A percentile compares a stretch with the other conserved stretches of the same genome.
phyloP scores from a whole-genome alignment of 139 green algal genomes.

The Chlorella sp. region DNA sequence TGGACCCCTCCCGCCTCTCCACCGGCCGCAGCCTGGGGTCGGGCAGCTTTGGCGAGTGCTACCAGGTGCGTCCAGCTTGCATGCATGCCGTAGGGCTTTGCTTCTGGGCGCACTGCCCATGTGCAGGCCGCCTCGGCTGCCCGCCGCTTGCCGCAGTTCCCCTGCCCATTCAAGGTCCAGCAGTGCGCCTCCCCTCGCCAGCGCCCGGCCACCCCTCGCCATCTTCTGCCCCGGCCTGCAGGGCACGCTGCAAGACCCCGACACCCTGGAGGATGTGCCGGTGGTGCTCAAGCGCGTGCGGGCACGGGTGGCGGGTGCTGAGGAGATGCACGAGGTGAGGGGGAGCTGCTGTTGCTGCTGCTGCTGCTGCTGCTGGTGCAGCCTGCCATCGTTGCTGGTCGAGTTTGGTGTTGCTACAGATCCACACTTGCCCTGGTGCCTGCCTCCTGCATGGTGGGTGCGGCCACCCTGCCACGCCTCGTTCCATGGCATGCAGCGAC shows the following conservation, averaged over 20 bases:
- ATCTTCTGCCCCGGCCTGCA: not conserved
- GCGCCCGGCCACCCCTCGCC: not conserved
- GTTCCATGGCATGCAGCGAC: too few species aligned
- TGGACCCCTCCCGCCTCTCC: conserved; percentile 11
- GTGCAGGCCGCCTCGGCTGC: not conserved
- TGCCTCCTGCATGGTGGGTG: too few species aligned
- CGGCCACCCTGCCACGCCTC: too few species aligned
- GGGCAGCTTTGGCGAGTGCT: conserved; percentile 64
- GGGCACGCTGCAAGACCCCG: conserved; percentile 43
- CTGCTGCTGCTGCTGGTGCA: too few species aligned
- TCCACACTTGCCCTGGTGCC: too few species aligned
- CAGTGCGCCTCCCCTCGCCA: too few species aligned
- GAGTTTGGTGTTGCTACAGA: too few species aligned
- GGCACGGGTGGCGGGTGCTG: conserved; percentile 70
- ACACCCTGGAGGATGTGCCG: conserved; percentile 2
- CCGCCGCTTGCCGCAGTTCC: not conserved
- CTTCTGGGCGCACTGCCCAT: not conserved
- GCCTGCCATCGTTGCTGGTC: too few species aligned
- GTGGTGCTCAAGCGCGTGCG: conserved; percentile 86
- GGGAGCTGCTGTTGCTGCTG: too few species aligned
- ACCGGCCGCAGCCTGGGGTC: conserved; percentile 43
- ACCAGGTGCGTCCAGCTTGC: conserved; percentile 28
- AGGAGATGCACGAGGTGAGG: conserved; percentile 65
- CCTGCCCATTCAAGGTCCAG: too few species aligned
- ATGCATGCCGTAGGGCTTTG: not conserved